phyloP scores from a whole-genome alignment of 2,329 filamentous ascomycete species.

The Lachnellula suecica region DNA sequence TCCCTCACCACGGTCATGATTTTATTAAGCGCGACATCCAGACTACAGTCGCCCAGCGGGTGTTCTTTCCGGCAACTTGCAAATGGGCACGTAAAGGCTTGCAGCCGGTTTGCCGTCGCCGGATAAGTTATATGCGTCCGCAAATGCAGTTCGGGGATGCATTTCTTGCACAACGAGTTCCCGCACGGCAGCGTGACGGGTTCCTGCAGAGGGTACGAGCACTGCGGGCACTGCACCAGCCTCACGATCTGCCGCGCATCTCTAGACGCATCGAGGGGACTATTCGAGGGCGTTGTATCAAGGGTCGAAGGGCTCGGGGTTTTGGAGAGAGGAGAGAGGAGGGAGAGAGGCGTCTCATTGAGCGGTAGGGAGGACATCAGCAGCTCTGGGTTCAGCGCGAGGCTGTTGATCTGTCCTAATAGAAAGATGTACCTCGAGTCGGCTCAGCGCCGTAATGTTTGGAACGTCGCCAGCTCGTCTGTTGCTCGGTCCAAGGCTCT shows the following conservation, averaged over 20 bases:
- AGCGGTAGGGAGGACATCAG: constrained; percentile 26
- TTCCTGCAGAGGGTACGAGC: constrained; percentile 64
- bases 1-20: constrained; percentile 60
- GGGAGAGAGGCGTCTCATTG: constrained; percentile 14
- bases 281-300: constrained; percentile 5
- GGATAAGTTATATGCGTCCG: constrained; percentile 78
- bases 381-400: constrained; percentile 13
- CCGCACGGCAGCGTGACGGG: constrained; percentile 82
- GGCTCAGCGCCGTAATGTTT: constrained; percentile 7
- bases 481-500: background rate
- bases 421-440: background rate
- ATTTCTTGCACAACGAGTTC: constrained; percentile 71
- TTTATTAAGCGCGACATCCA: constrained; percentile 76
- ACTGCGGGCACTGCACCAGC: constrained; percentile 75
- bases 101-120: constrained; percentile 60
- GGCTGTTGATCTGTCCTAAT: constrained; percentile 12
- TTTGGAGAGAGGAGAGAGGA: constrained; percentile 15
- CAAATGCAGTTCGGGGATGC: constrained; percentile 65
- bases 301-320: constrained; percentile 2
- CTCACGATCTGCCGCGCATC: constrained; percentile 66
- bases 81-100: constrained; percentile 76
- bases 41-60: constrained; percentile 71
- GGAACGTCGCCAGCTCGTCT: background rate
- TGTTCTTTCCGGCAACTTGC: constrained; percentile 67
- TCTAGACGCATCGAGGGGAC: constrained; percentile 45